Evolutionary conservation across 2,329 filamentous ascomycete species (phyloP).

Genomic region (Clathrospora elynae): DNA sequence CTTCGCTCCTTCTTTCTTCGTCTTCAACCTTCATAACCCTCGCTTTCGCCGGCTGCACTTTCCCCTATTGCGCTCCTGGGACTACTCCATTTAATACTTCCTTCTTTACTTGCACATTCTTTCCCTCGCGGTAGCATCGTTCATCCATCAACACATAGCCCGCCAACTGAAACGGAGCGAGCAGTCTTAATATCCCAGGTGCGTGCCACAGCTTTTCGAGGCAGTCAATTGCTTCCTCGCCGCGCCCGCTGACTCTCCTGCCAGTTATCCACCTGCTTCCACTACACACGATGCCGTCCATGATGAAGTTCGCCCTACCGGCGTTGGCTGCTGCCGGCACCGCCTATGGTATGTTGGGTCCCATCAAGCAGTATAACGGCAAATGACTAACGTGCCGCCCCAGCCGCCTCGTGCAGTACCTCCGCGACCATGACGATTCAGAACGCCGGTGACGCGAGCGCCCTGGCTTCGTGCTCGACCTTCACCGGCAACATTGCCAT

Average conservation of each 20-base stretch:
- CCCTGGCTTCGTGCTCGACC: conserved; percentile 67
- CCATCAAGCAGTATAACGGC: neutral
- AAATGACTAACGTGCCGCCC: conserved; percentile 21
- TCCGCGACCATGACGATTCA: conserved; percentile 63
- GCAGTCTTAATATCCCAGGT: conserved; percentile 48
- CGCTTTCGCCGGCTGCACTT: conserved; percentile 32
- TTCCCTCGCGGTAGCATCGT: conserved; percentile 48
- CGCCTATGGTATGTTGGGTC: conserved; percentile 55
- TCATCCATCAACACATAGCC: conserved; percentile 33
- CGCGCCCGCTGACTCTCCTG: conserved; percentile 32
- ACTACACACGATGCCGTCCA: conserved; percentile 54
- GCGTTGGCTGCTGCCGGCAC: conserved; percentile 59
- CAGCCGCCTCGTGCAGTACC: conserved; percentile 48
- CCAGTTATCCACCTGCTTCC: conserved; percentile 32
- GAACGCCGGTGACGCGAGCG: conserved; percentile 63
- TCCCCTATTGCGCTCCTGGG: conserved; percentile 26
- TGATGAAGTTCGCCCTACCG: conserved; percentile 62
- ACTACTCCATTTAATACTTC: conserved; percentile 38
- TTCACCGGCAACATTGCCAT: conserved; percentile 72
- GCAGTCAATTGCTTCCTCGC: conserved; percentile 19
- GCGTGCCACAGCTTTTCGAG: conserved; percentile 23
- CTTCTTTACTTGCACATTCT: conserved; percentile 44
- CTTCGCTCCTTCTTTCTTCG: conserved; percentile 18
- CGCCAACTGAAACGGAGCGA: conserved; percentile 28
- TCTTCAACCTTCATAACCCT: conserved; percentile 32